phyloP scores from a whole-genome alignment of 352 stramenopile genomes.

The Blastocystis sp. region DNA sequence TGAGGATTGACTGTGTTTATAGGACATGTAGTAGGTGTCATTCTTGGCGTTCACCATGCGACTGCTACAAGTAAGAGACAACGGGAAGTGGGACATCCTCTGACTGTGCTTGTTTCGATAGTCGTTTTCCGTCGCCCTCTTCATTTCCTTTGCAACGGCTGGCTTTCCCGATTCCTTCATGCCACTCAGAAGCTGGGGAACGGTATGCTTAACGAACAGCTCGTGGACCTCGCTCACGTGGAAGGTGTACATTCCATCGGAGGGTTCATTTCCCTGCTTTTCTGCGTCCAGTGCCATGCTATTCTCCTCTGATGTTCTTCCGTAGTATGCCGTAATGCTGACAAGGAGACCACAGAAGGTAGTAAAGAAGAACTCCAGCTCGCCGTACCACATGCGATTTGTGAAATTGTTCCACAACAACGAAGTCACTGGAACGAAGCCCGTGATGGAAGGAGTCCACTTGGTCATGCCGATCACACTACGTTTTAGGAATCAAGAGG shows the following conservation, averaged over 20 bases:
- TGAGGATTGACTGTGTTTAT: too few species aligned
- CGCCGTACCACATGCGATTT: slow-evolving; percentile 11
- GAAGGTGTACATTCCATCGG: neutral
- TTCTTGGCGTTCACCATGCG: neutral
- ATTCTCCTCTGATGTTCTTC: slow-evolving; percentile 25
- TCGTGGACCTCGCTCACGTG: slow-evolving; percentile 5
- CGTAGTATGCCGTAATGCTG: slow-evolving; percentile 35
- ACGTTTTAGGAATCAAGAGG: neutral
- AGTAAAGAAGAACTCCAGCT: slow-evolving; percentile 50
- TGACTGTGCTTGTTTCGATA: slow-evolving; percentile 19
- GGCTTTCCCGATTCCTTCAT: neutral
- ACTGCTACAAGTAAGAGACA: too few species aligned
- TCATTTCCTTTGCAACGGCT: too few species aligned
- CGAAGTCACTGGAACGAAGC: neutral
- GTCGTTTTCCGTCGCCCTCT: neutral
- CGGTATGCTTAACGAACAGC: neutral
- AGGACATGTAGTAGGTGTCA: neutral
- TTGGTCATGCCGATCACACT: slow-evolving; percentile 21
- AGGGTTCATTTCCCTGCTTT: neutral
- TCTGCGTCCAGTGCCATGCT: neutral
- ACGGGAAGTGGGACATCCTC: too few species aligned
- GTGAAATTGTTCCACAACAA: neutral
- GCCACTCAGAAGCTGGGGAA: neutral
- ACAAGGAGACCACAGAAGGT: slow-evolving; percentile 19
- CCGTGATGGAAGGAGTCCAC: neutral